Evolutionary conservation across 1,284 basidiomycete genomes (phyloP).

Genomic region (Pascua guehoae): DNA sequence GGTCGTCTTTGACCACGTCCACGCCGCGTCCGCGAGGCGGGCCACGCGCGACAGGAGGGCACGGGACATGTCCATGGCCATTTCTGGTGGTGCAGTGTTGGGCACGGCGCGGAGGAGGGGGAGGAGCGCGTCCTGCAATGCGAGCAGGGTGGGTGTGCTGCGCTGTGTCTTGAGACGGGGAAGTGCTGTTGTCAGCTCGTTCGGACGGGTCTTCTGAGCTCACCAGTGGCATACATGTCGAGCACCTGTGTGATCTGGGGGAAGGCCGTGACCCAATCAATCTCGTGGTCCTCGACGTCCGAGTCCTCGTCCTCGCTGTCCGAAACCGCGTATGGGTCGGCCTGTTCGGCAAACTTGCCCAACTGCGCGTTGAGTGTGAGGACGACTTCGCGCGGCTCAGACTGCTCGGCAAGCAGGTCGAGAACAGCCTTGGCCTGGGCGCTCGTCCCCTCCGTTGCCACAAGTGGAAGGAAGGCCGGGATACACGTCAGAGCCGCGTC

Average conservation of each 20-base stretch:
- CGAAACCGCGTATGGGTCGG: conserved; percentile 28
- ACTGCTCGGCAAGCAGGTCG: conserved; percentile 16
- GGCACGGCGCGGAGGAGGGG: conserved; percentile 23
- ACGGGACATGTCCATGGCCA: conserved; percentile 16
- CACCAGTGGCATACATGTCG: conserved; percentile 24
- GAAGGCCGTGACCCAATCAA: conserved; percentile 48
- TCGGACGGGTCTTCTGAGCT: neutral
- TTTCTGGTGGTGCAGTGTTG: conserved; percentile 3
- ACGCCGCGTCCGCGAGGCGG: conserved; percentile 18
- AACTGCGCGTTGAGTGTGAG: conserved; percentile 31
- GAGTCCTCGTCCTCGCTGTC: conserved; percentile 27
- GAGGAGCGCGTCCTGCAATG: conserved; percentile 22
- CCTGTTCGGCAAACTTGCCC: conserved; percentile 25
- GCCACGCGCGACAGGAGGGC: conserved; percentile 14
- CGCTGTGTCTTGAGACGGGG: conserved; percentile 23
- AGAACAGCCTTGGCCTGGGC: conserved; percentile 11
- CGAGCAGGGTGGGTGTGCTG: conserved; percentile 34
- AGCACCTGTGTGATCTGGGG: conserved; percentile 58
- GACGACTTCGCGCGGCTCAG: conserved; percentile 29
- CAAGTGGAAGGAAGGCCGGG: conserved; percentile 14
- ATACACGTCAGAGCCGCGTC: conserved; percentile 18
- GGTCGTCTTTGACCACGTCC: conserved; percentile 28
- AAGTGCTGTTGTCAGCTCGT: conserved; percentile 17
- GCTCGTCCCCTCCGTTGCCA: neutral
- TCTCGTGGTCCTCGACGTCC: conserved; percentile 27